Conservation (phyloP, 2,329 filamentous ascomycete species). For the Bipolaris sorokiniana region DNA sequence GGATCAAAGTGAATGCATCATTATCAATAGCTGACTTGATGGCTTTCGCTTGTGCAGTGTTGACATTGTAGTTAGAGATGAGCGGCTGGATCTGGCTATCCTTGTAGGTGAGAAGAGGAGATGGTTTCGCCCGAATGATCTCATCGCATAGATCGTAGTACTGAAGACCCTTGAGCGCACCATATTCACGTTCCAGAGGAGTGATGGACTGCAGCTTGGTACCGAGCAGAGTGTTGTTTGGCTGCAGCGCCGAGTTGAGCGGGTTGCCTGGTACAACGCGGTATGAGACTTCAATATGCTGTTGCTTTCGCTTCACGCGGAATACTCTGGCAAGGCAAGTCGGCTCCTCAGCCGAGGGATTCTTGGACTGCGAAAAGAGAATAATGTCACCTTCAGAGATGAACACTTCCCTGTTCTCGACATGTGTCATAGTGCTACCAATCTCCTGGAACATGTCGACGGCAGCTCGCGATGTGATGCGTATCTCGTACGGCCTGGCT, state of each 20-base stretch:
- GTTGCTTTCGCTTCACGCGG: slow-evolving; percentile 80
- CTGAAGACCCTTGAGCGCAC: slow-evolving; percentile 84
- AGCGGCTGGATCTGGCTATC: slow-evolving; percentile 73
- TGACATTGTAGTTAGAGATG: slow-evolving; percentile 80
- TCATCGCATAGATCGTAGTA: slow-evolving; percentile 97
- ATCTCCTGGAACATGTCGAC: slow-evolving; percentile 95
- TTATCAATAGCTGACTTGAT: slow-evolving; percentile 93
- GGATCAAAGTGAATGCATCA: slow-evolving; percentile 94
- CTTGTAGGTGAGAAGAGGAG: slow-evolving; percentile 81
- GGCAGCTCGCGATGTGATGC: slow-evolving; percentile 83
- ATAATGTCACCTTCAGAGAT: slow-evolving; percentile 88
- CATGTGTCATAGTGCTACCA: slow-evolving; percentile 77
- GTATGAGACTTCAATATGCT: slow-evolving; percentile 82
- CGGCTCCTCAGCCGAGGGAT: slow-evolving; percentile 71
- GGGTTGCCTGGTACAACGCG: slow-evolving; percentile 73
- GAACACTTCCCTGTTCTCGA: slow-evolving; percentile 72
- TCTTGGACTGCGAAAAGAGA: slow-evolving; percentile 75
- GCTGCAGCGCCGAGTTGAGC: slow-evolving; percentile 68
- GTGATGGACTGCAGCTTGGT: slow-evolving; percentile 91
- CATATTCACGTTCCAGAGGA: slow-evolving; percentile 93
- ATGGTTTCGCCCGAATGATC: slow-evolving; percentile 86
- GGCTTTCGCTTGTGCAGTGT: slow-evolving; percentile 86
- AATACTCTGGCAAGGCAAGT: slow-evolving; percentile 88
- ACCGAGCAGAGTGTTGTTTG: slow-evolving; percentile 72
- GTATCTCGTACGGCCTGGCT: slow-evolving; percentile 82